Conservation (phyloP, 192 early-diverging fungal species). For the Coemansia furcata region DNA sequence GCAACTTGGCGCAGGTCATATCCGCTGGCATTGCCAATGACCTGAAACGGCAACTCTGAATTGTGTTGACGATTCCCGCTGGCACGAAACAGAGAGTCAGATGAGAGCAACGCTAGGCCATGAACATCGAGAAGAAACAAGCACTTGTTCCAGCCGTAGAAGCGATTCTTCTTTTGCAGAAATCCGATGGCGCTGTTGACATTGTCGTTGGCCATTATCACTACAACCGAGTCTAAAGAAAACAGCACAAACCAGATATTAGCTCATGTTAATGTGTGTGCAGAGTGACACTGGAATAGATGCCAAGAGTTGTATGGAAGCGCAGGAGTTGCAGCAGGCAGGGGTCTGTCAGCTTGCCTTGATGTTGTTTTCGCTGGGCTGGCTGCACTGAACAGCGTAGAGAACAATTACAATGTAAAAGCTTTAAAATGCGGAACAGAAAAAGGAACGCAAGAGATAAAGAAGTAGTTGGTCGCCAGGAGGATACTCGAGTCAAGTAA, state of each 20-base stretch:
- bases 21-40: slow-evolving; percentile 29
- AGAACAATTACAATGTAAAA: not conserved
- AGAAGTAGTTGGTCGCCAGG: not conserved
- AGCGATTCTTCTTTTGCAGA: slow-evolving; percentile 46
- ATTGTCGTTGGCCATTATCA: not conserved
- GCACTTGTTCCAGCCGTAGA: slow-evolving; percentile 45
- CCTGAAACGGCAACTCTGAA: not conserved
- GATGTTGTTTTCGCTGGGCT: not conserved
- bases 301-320: not conserved
- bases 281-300: not conserved
- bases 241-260: not conserved
- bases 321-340: not conserved
- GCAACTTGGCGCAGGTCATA: slow-evolving; percentile 4
- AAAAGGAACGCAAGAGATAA: not conserved
- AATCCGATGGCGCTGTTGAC: slow-evolving; percentile 13
- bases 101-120: slow-evolving; percentile 19
- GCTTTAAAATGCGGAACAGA: not conserved
- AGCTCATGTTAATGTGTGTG: not conserved
- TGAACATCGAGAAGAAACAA: slow-evolving; percentile 26
- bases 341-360: not conserved
- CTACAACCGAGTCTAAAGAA: not conserved
- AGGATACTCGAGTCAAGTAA: not conserved
- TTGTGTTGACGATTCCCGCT: not conserved
- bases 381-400: not conserved
- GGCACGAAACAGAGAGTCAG: slow-evolving; percentile 9